Conservation (phyloP, 192 early-diverging fungal genomes). For the Linnemannia exigua region DNA sequence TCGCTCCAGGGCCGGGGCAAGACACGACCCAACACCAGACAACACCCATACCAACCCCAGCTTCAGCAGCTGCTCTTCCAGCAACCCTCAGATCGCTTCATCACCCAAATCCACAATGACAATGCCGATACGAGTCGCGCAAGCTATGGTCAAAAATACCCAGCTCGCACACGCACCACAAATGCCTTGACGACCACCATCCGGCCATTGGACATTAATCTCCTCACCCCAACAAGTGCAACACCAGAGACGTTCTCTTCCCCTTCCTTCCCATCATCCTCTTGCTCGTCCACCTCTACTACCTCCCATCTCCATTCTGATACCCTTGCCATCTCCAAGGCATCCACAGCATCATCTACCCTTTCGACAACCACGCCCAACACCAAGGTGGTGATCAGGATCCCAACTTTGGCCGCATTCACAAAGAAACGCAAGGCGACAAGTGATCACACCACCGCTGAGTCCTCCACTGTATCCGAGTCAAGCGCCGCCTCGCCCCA, state of each 20-base stretch:
- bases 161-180: background rate
- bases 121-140: background rate
- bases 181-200: background rate
- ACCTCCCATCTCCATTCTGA: constrained; percentile 4
- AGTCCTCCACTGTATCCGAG: background rate
- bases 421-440: background rate
- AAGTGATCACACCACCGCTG: constrained; percentile 21
- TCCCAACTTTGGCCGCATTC: background rate
- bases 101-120: background rate
- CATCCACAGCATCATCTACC: background rate
- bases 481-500: background rate
- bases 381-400: background rate
- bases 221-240: constrained; percentile 26
- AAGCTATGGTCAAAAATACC: background rate
- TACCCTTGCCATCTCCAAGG: background rate
- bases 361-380: background rate
- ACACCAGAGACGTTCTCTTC: constrained; percentile 28
- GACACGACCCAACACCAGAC: constrained; percentile 11
- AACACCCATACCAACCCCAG: background rate
- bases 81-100: background rate
- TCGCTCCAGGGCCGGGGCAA: background rate
- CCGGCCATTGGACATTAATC: background rate
- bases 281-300: constrained; percentile 22
- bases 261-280: constrained; percentile 3
- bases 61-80: constrained; percentile 5